phyloP scores from a whole-genome alignment of 225 moss, liverwort and hornwort genomes.

The Physcomitrium patens region DNA sequence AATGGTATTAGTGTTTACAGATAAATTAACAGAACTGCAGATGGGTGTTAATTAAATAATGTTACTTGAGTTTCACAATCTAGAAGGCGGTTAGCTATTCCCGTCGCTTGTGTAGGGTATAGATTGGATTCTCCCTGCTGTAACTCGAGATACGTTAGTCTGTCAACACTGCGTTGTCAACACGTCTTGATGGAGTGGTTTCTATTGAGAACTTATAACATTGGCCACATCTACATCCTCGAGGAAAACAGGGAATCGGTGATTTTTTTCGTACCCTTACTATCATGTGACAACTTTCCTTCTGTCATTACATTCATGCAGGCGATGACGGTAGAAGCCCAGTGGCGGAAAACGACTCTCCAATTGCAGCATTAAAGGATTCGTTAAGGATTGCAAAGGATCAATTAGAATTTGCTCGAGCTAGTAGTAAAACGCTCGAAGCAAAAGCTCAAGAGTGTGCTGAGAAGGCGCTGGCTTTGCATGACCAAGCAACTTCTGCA shows the following conservation, averaged over 20 bases:
- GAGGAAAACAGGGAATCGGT: too few relatives aligned
- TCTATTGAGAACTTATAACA: too few relatives aligned
- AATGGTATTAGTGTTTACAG: not conserved
- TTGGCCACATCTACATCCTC: too few relatives aligned
- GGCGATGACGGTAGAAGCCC: conserved; percentile 29
- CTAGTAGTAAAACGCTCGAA: conserved; percentile 63
- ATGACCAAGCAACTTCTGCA: conserved; percentile 61
- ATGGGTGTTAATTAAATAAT: too few relatives aligned
- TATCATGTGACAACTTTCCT: not conserved
- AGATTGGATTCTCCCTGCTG: too few relatives aligned
- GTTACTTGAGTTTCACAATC: too few relatives aligned
- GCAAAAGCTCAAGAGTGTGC: conserved; percentile 65
- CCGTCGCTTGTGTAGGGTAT: too few relatives aligned
- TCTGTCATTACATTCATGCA: conserved; percentile 24
- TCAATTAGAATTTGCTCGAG: conserved; percentile 59
- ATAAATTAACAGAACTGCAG: too few relatives aligned
- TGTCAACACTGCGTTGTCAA: too few relatives aligned
- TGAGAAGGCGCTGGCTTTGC: conserved; percentile 75
- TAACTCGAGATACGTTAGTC: too few relatives aligned
- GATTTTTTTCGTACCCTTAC: not conserved
- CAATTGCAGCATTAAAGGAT: conserved; percentile 51
- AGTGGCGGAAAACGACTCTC: conserved; percentile 47
- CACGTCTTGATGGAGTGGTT: too few relatives aligned
- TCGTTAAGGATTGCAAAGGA: conserved; percentile 59
- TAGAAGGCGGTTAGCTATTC: too few relatives aligned